Conservation (phyloP, 179 eudicot genomes). For the Silene vulgaris region DNA sequence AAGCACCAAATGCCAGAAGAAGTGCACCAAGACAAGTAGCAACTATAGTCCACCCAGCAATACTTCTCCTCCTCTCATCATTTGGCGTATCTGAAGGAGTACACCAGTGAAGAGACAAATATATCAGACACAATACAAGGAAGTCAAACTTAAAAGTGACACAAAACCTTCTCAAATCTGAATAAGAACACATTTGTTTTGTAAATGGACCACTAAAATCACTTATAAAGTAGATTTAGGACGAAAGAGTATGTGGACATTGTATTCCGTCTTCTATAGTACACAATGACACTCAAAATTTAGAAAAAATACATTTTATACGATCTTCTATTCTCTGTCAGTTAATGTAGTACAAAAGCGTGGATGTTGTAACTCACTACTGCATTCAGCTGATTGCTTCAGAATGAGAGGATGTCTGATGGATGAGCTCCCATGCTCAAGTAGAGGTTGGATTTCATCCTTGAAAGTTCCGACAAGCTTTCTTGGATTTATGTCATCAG, state of each 20-base stretch:
- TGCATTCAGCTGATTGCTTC: constrained; percentile 43
- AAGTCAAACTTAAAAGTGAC: no score
- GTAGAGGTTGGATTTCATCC: constrained; percentile 34
- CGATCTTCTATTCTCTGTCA: no score
- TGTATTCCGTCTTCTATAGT: no score
- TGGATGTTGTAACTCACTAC: constrained; percentile 25
- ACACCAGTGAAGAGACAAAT: constrained; percentile 6
- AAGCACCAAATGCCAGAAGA: constrained; percentile 62
- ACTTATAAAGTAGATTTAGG: no score
- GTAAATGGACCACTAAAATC: no score
- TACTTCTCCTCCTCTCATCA: constrained; percentile 57
- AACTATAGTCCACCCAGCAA: constrained; percentile 87
- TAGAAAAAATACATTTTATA: no score
- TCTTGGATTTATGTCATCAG: constrained; percentile 16
- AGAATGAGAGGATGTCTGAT: constrained; percentile 45
- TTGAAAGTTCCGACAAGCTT: constrained; percentile 27
- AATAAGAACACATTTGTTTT: no score
- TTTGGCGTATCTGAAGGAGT: constrained; percentile 37
- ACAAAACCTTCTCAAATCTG: no score
- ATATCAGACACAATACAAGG: neutral
- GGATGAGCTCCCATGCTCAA: constrained; percentile 30
- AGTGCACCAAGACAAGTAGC: constrained; percentile 67
- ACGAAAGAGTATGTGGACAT: no score
- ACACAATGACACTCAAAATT: no score
- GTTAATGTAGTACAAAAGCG: neutral